These are phyloP conservation scores for Penicillium cinerascens DNA, from an alignment of 495 filamentous ascomycete genomes.

Conservation along the genomic window DNA sequence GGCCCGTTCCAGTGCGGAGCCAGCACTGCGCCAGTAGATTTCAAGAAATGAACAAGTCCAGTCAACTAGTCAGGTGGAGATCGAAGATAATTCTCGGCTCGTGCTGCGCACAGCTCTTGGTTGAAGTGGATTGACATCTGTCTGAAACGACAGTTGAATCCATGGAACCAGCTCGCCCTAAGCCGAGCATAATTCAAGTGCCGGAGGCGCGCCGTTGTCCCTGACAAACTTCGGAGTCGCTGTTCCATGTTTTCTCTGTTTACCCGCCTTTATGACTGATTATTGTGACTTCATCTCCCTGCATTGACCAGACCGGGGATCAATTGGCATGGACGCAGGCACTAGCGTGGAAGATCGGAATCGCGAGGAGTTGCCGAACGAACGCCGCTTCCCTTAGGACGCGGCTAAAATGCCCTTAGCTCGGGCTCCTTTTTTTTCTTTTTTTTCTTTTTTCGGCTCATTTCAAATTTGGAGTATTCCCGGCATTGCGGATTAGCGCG, in stretches of 20 bases:
- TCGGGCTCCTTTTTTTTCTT: neutral
- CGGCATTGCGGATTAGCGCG: neutral
- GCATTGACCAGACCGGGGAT: neutral
- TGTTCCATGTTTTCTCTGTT: neutral
- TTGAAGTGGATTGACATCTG: conserved; percentile 1
- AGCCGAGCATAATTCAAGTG: neutral
- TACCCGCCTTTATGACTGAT: neutral
- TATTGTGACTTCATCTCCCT: neutral
- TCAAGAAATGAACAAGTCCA: neutral
- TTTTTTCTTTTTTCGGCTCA: neutral
- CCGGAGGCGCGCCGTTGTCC: neutral
- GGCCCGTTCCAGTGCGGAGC: conserved; percentile 2
- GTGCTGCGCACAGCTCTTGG: neutral
- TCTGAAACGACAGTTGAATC: neutral
- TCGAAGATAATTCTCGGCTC: neutral
- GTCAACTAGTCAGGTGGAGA: neutral
- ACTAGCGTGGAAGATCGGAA: neutral
- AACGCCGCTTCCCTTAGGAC: neutral
- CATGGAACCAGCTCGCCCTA: conserved; percentile 7
- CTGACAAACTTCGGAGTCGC: neutral
- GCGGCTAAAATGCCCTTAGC: neutral
- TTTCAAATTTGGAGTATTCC: neutral
- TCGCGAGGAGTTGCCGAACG: neutral
- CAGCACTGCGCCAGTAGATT: neutral
- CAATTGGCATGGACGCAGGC: neutral